Percentiles rank a stretch among this genome's conserved stretches.
Conservation (phyloP, 495 filamentous ascomycete genomes). For the Aspergillus haitiensis region DNA sequence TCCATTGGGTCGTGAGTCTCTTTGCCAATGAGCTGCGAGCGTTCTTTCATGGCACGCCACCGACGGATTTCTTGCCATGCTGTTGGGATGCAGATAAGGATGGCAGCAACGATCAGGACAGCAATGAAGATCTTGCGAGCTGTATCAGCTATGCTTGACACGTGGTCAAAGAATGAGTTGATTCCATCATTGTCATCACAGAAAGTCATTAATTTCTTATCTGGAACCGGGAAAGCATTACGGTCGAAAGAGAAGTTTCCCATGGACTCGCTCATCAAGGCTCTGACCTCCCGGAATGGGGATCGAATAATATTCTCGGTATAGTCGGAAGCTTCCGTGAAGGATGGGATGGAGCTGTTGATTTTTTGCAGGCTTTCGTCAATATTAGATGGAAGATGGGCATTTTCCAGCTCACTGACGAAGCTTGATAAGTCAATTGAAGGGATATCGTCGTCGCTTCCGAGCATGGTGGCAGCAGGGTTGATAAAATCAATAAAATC, state of each 20-base stretch:
- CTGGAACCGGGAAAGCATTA: slow-evolving; percentile 71
- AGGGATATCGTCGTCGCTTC: slow-evolving; percentile 39
- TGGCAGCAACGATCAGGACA: slow-evolving; percentile 65
- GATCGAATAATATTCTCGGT: slow-evolving; percentile 66
- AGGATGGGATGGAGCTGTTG: slow-evolving; percentile 77
- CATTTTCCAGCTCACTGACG: slow-evolving; percentile 63
- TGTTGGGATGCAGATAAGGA: slow-evolving; percentile 73
- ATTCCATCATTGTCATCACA: slow-evolving; percentile 83
- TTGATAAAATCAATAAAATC: slow-evolving; percentile 51
- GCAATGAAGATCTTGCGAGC: slow-evolving; percentile 74
- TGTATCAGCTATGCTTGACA: slow-evolving; percentile 57
- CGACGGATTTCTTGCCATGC: slow-evolving; percentile 76
- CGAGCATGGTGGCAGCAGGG: slow-evolving; percentile 32
- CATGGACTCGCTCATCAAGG: slow-evolving; percentile 65
- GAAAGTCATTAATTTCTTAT: slow-evolving; percentile 79
- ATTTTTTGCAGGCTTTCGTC: slow-evolving; percentile 63
- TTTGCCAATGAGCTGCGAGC: slow-evolving; percentile 64
- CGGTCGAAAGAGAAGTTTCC: slow-evolving; percentile 74
- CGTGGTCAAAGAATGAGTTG: slow-evolving; percentile 78
- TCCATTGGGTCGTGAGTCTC: slow-evolving; percentile 78
- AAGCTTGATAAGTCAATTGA: slow-evolving; percentile 58
- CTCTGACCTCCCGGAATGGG: slow-evolving; percentile 77
- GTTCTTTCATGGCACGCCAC: slow-evolving; percentile 70
- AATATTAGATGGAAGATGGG: slow-evolving; percentile 66
- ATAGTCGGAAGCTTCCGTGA: slow-evolving; percentile 76